Percentiles rank a stretch among this genome's conserved stretches.
These are phyloP conservation scores for Trypanosoma scelopori DNA, from an alignment of 208 protist genomes.

Conservation along the genomic window DNA sequence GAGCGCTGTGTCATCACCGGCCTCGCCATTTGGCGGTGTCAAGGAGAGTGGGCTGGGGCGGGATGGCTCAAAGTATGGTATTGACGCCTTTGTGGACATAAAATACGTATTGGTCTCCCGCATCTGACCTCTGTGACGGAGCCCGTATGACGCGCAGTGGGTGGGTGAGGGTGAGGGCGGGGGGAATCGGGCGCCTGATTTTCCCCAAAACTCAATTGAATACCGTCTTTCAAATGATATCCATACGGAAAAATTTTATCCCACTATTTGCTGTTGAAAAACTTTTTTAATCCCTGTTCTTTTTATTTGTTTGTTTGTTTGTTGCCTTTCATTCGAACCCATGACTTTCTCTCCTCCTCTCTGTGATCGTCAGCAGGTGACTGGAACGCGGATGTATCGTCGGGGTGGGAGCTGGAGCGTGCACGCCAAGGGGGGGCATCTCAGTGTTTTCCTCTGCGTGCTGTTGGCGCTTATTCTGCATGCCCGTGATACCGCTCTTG, in stretches of 20 bases:
- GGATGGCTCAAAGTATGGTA: slow-evolving; percentile 89
- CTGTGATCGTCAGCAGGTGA: background rate
- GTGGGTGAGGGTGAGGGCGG: background rate
- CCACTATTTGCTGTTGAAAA: no score
- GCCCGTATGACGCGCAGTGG: background rate
- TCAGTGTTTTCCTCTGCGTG: slow-evolving; percentile 6
- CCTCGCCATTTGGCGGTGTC: slow-evolving; percentile 86
- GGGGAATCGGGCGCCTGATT: background rate
- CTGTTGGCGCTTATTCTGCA: slow-evolving; percentile 23
- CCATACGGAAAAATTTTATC: no score
- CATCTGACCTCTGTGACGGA: slow-evolving; percentile 20
- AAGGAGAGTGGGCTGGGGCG: slow-evolving; percentile 91
- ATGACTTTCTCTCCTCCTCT: slow-evolving; percentile 18
- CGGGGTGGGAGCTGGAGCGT: background rate
- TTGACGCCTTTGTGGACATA: slow-evolving; percentile 81
- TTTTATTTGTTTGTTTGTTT: slow-evolving; percentile 15
- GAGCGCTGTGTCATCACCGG: slow-evolving; percentile 46
- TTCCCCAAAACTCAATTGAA: no score
- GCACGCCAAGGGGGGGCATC: background rate
- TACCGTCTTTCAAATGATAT: no score
- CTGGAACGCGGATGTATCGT: background rate
- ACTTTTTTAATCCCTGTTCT: slow-evolving; percentile 14
- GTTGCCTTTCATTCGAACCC: background rate
- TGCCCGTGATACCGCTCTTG: slow-evolving; percentile 23
- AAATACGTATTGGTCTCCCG: slow-evolving; percentile 82